A percentile compares a stretch with the other conserved stretches of the same genome.
Conservation (phyloP, 1,284 basidiomycete genomes). For the Marasmius fiardii region DNA sequence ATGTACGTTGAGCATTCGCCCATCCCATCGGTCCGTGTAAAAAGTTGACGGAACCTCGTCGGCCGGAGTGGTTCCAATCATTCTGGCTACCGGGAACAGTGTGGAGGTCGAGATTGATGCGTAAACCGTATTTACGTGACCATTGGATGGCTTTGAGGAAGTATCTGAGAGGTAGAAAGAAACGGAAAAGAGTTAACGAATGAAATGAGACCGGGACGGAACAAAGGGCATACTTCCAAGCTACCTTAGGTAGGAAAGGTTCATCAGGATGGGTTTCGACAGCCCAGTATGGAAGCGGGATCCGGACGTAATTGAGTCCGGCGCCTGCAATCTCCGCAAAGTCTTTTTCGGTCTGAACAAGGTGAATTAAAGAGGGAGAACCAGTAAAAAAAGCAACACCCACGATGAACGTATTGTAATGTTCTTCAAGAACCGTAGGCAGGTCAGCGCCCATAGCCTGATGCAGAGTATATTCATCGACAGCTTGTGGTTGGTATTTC, state of each 20-base stretch:
- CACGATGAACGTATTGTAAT: conserved; percentile 89
- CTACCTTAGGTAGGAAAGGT: conserved; percentile 74
- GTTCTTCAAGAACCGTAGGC: conserved; percentile 72
- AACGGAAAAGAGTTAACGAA: background rate
- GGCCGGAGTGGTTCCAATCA: conserved; percentile 81
- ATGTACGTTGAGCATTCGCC: conserved; percentile 85
- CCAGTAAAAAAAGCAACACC: conserved; percentile 23
- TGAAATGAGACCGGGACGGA: conserved; percentile 19
- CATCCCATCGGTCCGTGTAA: conserved; percentile 64
- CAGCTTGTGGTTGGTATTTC: conserved; percentile 53
- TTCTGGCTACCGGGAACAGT: conserved; percentile 77
- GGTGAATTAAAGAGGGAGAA: conserved; percentile 9
- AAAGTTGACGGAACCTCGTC: conserved; percentile 67
- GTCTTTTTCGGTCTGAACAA: conserved; percentile 79
- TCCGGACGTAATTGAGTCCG: conserved; percentile 84
- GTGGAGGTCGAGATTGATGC: conserved; percentile 92
- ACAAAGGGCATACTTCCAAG: conserved; percentile 63
- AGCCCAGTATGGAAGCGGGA: conserved; percentile 88
- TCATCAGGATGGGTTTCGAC: conserved; percentile 78
- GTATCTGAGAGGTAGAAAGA: conserved; percentile 46
- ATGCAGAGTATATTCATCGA: conserved; percentile 88
- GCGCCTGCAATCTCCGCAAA: conserved; percentile 91
- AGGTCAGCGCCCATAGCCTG: conserved; percentile 54
- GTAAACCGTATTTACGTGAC: conserved; percentile 95
- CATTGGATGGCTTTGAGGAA: conserved; percentile 88